Base-by-base conservation (phyloP, 2,329 filamentous ascomycete genomes). In the Beauveria asiatica region DNA sequence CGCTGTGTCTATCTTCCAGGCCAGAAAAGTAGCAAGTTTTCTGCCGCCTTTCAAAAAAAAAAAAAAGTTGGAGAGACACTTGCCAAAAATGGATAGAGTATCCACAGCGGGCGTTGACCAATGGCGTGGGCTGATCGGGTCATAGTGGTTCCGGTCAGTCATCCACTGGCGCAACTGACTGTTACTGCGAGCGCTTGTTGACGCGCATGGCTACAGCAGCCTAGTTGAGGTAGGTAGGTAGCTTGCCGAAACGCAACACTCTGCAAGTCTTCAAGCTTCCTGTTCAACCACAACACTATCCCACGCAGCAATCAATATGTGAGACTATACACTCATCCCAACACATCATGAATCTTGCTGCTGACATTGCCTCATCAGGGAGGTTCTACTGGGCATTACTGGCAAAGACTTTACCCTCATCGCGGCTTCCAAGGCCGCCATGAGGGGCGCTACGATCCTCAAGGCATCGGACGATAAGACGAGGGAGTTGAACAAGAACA, bases 371-470 rank as follows among this genome's bases (percentile, higher is more conserved):
- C 5, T 3, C 25, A 21, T 30, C 63, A 97, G 92, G 94, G 94
- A 99, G 86, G 90, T 97, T 74, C 84, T 99, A 73, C 84, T 99
- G 69, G 94, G 94, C 72, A 96, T 99, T 76, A 97, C 93, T 62
- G 95, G 94, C 80, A 96, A 96, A 82, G 95, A 99, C 84, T 99
- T 97, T 76, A 95, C 92, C 79, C 86, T 99, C 83, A 87, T 99
- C 74, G 94, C 92, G 70, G 90, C 94, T 70, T 97, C 92, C 65
- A 97, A 99, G 82, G 94, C 94, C 73, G 90, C 92, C 70, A 97
- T 97, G 92, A 87, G 94, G 80, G 94, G 94, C 70, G 90, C 92
- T 65, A 97, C 93, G 62, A 89, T 99, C 75, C 87, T 99, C 73
- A 99, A 99, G 78, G 85, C 90, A 61, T 84, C 86, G 67, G 95